These are phyloP conservation scores for Lunularia cruciata DNA, from an alignment of 225 moss, liverwort and hornwort species.

Conservation along the genomic window DNA sequence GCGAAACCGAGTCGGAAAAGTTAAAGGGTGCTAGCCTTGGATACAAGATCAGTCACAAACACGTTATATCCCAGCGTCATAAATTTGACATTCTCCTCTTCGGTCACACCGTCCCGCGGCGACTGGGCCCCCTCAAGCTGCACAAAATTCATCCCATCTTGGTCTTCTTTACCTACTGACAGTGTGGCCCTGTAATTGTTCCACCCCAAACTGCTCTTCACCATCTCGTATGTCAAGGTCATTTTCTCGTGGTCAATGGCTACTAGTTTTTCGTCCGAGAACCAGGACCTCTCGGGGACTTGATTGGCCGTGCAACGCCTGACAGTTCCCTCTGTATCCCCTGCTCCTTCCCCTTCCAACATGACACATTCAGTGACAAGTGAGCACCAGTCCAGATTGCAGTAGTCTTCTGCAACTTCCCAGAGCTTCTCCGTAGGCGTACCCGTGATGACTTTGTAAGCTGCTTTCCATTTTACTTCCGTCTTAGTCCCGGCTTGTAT, in stretches of 20 bases:
- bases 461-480: conserved; percentile 12
- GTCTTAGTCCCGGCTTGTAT: no score
- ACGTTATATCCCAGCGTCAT: neutral
- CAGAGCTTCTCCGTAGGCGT: neutral
- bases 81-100: neutral
- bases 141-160: neutral
- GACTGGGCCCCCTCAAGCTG: neutral
- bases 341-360: conserved; percentile 4
- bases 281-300: neutral
- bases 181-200: conserved; percentile 1
- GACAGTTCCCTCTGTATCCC: conserved; percentile 1
- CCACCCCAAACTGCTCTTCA: conserved; percentile 15
- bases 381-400: conserved; percentile 2
- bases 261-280: conserved; percentile 5
- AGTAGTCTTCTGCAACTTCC: neutral
- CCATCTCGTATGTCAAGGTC: neutral
- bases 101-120: neutral
- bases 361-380: neutral
- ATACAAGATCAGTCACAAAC: neutral
- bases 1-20: no score
- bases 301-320: neutral
- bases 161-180: neutral
- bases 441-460: neutral
- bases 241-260: conserved; percentile 3
- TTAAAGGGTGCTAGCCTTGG: conserved; percentile 7